Evolutionary conservation across 371 early-diverging fungal species (phyloP), one percentile per base, ranked within the genome.

Genomic region (Dichotomocladium elegans): DNA sequence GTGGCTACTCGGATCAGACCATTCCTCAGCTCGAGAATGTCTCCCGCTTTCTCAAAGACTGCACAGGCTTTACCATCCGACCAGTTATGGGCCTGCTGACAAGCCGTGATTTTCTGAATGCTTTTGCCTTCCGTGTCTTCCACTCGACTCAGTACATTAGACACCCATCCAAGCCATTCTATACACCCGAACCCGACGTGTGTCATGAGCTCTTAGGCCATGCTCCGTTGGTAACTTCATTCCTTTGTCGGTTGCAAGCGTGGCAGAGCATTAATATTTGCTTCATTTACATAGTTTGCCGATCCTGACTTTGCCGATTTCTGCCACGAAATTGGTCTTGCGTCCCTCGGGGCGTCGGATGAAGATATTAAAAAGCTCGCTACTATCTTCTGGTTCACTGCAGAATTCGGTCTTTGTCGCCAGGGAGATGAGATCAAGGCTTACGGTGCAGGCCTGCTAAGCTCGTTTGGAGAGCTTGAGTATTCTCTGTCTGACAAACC

Each of bases 41-140:
- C 31, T 95, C 96, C n/a, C 68, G 80, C 35, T 98, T 96, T 69
- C 77, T 98, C 49, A 93, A 95, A 68, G 95, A 95, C 57, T 94
- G 94, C 64, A 97, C 96, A 3, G 98, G 98, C 0, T 98, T 94
- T 66, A 93, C 94, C 15, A 61, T 98, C 58, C 88, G 97, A 31
- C 96, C 98, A 10, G 95, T 95, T 48, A 95, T 93, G 93, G 98
- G 96, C 4, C 74, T 98, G 15, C 78, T 98, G 45, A 89, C 92
- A 15, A 89, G 93, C 27, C 81, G 98, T 33, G 95, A 98, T 70
- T 98, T 98, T 69, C 69, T 98, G 60, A 96, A 96, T 63, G 91
- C 92, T n/a, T 85, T 98, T 61, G 98, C 96, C 2, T 98, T 98
- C 83, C 83, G 98, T 43, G 96, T 98, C 4, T 96, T 98, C 79